Conservation (phyloP, 768 basidiomycete genomes). For the Hebeloma cylindrosporum region DNA sequence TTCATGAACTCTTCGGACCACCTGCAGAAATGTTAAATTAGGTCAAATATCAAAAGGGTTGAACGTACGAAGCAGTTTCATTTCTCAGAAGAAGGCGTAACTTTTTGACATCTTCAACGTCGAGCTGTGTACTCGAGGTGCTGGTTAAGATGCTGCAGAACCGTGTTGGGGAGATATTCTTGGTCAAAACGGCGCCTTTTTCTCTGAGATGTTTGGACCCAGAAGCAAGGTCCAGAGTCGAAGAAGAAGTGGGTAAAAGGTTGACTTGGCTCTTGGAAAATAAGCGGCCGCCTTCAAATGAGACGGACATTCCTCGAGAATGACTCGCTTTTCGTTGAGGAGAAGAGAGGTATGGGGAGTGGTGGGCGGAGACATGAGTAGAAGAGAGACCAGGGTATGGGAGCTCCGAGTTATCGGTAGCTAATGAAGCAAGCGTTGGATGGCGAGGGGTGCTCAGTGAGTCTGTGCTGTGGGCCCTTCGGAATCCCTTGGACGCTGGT, state of each 20-base stretch:
- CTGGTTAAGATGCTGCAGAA: conserved; percentile 67
- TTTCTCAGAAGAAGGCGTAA: conserved; percentile 84
- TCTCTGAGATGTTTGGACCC: conserved; percentile 46
- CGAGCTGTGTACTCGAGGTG: conserved; percentile 72
- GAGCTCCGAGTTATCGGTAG: conserved; percentile 40
- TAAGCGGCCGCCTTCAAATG: conserved; percentile 53
- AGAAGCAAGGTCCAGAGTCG: conserved; percentile 43
- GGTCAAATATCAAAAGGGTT: neutral
- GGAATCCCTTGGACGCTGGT: conserved; percentile 50
- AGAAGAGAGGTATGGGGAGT: conserved; percentile 38
- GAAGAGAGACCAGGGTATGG: conserved; percentile 34
- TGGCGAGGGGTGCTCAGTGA: conserved; percentile 60
- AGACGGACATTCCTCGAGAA: conserved; percentile 58
- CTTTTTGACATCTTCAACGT: conserved; percentile 87
- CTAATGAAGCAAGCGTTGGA: conserved; percentile 34
- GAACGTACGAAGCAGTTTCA: conserved; percentile 77
- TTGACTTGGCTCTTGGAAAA: conserved; percentile 56
- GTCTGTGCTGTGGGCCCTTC: conserved; percentile 73
- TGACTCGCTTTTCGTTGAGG: conserved; percentile 49
- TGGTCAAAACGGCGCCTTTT: conserved; percentile 32
- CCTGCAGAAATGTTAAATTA: conserved; percentile 35
- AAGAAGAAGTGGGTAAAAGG: conserved; percentile 37
- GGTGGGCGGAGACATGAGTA: conserved; percentile 40
- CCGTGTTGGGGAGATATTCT: conserved; percentile 60
- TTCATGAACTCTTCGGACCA: conserved; percentile 90